phyloP scores from a whole-genome alignment of 2,329 filamentous ascomycete genomes.

The Allantophomopsis lycopodina region DNA sequence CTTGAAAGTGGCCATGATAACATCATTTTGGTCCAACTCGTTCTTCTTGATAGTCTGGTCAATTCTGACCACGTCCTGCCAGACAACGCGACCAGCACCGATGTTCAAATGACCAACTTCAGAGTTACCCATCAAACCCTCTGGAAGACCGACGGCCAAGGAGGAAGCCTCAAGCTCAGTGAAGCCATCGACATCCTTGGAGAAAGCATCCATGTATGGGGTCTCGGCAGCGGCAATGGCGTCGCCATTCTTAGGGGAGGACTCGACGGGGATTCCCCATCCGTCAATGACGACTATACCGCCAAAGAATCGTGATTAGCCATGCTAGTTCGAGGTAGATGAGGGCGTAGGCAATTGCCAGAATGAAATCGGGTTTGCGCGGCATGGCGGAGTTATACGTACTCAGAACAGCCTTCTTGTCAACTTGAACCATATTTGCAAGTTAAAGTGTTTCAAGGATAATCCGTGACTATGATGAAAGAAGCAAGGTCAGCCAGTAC shows the following conservation, averaged over 20 bases:
- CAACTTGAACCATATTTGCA: slow-evolving; percentile 46
- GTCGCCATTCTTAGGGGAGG: slow-evolving; percentile 79
- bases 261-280: slow-evolving; percentile 77
- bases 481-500: too few species aligned
- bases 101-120: slow-evolving; percentile 99
- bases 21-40: slow-evolving; percentile 19
- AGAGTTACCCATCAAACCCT: slow-evolving; percentile 97
- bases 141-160: slow-evolving; percentile 85
- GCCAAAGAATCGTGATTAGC: slow-evolving; percentile 41
- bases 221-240: slow-evolving; percentile 90
- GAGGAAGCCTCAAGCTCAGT: slow-evolving; percentile 93
- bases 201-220: slow-evolving; percentile 88
- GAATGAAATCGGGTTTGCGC: slow-evolving; percentile 19
- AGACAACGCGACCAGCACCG: slow-evolving; percentile 90
- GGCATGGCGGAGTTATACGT: slow-evolving; percentile 17
- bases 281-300: slow-evolving; percentile 91
- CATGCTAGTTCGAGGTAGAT: slow-evolving; percentile 42
- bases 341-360: slow-evolving; percentile 35
- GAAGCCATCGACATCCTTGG: slow-evolving; percentile 69
- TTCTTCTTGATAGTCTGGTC: slow-evolving; percentile 65
- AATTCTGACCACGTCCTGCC: slow-evolving; percentile 97
- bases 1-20: slow-evolving; percentile 47
- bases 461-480: too few species aligned
- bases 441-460: slow-evolving; percentile 3
- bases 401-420: slow-evolving; percentile 59